Base-by-base conservation (phyloP, 805 yeast genomes). In the Lipomyces orientalis region DNA sequence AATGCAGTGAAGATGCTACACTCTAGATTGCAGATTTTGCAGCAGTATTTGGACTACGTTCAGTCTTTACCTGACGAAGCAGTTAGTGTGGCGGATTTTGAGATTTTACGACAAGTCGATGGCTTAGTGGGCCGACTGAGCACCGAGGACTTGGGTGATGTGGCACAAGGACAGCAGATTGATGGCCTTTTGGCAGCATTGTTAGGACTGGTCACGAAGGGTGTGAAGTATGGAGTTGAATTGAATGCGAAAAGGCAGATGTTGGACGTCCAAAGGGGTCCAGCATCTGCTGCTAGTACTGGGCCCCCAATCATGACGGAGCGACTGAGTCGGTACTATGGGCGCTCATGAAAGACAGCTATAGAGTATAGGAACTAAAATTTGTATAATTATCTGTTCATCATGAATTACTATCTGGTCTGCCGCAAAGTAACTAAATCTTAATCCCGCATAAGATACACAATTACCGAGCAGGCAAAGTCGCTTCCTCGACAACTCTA, bases 1-100 rank as follows among this genome's bases (percentile, higher is more conserved):
- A 75, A 66, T 62, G 75, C 77, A 6, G 67, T 75, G 54, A 63
- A 65, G 57, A 73, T 75, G 74, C 68, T 74, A 29, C 63, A 64
- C 14, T 35, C 68, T n/a, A 66, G 75, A 16, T 65, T 76, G 9
- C 54, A 63, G 51, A 33, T 69, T 14, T 54, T 74, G 14, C 71
- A 58, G 4, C 61, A 62, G 16, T 76, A 76, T 62, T 65, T 75
- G n/a, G 54, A 58, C 12, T 64, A 51, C 54, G 72, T 73, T 8
- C 55, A 59, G 35, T 69, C 69, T 2, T 25, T 43, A 8, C 65
- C 63, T n/a, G 66, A 58, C 14, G 64, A 51, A 8, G 64, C 52
- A 9, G 39, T 64, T 12, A 37, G 72, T 9, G 63, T 64, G 12
- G 60, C 68, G 4, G 75, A 75, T 51, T 61, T 58, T 31, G 64